Evolutionary conservation across 257 asterid species (phyloP).

Genomic region (Thymus quinquecostatus): DNA sequence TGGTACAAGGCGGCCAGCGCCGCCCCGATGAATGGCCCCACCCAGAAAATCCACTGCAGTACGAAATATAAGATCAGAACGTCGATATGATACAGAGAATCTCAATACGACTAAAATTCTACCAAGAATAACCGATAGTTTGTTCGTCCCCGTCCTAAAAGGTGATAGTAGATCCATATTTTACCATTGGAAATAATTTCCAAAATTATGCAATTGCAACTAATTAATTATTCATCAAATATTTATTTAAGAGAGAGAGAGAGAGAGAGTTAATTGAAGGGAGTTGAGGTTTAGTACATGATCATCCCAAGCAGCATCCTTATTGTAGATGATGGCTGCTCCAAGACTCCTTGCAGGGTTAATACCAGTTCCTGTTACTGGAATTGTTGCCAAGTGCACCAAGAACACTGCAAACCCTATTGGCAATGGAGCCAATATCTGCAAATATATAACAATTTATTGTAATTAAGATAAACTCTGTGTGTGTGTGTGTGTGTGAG

Average conservation of each 20-base stretch:
- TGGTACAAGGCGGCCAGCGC: slow-evolving; percentile 63
- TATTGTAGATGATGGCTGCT: slow-evolving; percentile 64
- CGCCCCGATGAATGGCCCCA: slow-evolving; percentile 72
- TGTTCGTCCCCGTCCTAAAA: too few species aligned
- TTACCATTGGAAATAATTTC: too few species aligned
- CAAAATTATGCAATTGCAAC: too few species aligned
- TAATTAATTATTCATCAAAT: too few species aligned
- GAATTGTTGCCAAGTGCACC: slow-evolving; percentile 61
- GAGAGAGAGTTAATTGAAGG: too few species aligned
- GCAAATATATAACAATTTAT: slow-evolving; percentile 2
- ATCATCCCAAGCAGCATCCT: slow-evolving; percentile 52
- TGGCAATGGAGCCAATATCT: slow-evolving; percentile 66
- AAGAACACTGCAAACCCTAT: slow-evolving; percentile 64
- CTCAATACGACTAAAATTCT: too few species aligned
- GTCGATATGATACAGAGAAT: too few species aligned
- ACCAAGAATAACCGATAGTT: too few species aligned
- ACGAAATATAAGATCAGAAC: neutral
- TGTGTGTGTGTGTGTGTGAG: too few species aligned
- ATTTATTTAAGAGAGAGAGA: too few species aligned
- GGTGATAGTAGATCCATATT: too few species aligned
- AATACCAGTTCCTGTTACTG: slow-evolving; percentile 55
- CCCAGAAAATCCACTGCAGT: slow-evolving; percentile 73
- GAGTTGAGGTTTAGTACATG: slow-evolving; percentile 28
- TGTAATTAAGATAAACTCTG: too few species aligned
- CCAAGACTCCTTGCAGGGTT: slow-evolving; percentile 67